Percentiles rank a stretch among this genome's conserved stretches.
phyloP scores from a whole-genome alignment of 257 asterid genomes.

The Asclepias syriaca region DNA sequence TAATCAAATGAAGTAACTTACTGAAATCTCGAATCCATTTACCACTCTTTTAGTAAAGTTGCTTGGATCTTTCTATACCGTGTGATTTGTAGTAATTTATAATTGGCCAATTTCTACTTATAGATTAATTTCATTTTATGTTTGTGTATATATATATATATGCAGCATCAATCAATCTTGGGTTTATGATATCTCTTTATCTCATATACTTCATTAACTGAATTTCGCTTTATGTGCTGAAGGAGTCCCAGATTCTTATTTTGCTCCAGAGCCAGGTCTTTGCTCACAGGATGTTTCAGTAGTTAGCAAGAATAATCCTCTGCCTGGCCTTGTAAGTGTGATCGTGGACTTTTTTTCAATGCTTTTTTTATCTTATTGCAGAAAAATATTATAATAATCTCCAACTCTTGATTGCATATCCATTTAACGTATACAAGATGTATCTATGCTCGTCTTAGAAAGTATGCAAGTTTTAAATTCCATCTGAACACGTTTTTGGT shows the following conservation, averaged over 20 bases:
- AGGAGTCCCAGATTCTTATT: constrained; percentile 38
- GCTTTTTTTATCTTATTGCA: not conserved
- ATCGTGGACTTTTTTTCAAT: not conserved
- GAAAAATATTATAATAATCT: constrained; percentile 1
- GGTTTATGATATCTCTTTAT: not conserved
- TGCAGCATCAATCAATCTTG: not conserved
- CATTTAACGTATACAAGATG: not conserved
- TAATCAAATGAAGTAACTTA: not conserved
- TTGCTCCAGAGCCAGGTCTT: constrained; percentile 39
- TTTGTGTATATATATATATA: not conserved
- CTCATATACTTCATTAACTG: not conserved
- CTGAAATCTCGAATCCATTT: not conserved
- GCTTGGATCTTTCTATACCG: no score
- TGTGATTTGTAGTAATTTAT: not conserved
- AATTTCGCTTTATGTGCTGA: constrained; percentile 5
- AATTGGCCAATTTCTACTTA: not conserved
- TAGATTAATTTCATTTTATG: not conserved
- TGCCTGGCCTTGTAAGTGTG: constrained; percentile 40
- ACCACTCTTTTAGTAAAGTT: not conserved
- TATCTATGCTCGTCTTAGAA: not conserved
- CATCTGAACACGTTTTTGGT: no score
- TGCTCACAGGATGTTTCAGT: constrained; percentile 43
- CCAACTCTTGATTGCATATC: not conserved
- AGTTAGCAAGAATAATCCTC: constrained; percentile 35
- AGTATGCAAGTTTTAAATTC: not conserved